Base-by-base conservation (phyloP, 371 early-diverging fungal species). In the Umbelopsis sp. region DNA sequence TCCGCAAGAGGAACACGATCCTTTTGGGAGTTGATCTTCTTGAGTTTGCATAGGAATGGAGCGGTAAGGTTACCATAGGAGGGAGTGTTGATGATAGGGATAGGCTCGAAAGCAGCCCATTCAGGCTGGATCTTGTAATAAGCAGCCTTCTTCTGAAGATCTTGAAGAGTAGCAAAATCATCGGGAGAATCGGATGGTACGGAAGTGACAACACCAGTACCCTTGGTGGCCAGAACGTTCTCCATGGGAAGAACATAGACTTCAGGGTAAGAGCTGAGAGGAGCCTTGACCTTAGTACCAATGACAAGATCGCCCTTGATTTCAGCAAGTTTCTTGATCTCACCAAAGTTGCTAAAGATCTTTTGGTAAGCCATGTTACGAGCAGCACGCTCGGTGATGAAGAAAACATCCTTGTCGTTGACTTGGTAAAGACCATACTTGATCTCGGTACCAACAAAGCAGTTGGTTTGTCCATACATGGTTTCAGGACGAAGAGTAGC, bases 401-500 rank as follows among this genome's bases (percentile, higher is more conserved):
- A 85, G 80, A 87, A 98, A 20, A 95, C 91, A 22, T 96, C 94
- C 62, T 85, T 81, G 25, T 92, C 91, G 69, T 87, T 84, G 41
- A 87, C 89, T 65, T 90, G 84, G 79, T 84, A 96, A 67, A 96
- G 80, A 37, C 97, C 97, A 73, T 99, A 99, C 65, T 89, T 87
- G 70, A 99, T 80, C 37, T 92, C 92, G n/a, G 89, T 87, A 50
- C 97, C 97, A 44, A 98, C 97, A 73, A 91, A 98, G 84, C 97
- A 97, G 85, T 98, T 97, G 73, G 98, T 99, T 80, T 97, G 97
- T 67, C 98, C 99, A 65, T 98, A 99, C 98, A 98, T 98, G 74
- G 99, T 99, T 84, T 99, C 99, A 16, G 99, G 99, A 46, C 98
- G 84, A 69, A 98, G 83, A 25, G 99, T 99, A 44, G 97, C 99